Conservation (phyloP, 2,329 filamentous ascomycete genomes). For the Penicillium sp. region DNA sequence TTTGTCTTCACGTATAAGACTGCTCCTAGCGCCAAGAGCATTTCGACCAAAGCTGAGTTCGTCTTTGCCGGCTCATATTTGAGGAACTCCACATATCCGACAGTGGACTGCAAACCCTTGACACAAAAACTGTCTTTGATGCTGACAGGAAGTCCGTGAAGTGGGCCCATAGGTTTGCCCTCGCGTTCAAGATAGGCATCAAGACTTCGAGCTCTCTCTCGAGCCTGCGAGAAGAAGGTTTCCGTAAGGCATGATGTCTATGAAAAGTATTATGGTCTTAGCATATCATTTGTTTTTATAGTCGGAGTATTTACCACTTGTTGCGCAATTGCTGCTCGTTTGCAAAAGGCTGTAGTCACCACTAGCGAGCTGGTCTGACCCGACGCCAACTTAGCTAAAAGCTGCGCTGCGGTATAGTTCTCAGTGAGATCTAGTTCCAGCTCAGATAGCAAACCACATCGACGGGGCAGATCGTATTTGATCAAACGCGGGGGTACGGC, state of each 20-base stretch:
- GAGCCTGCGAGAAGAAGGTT: conserved; percentile 40
- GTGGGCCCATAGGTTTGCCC: conserved; percentile 37
- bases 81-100: conserved; percentile 32
- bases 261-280: background rate
- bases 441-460: conserved; percentile 50
- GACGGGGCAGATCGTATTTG: conserved; percentile 22
- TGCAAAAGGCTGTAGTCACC: conserved; percentile 43
- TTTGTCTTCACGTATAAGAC: conserved; percentile 41
- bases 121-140: conserved; percentile 39
- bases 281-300: background rate
- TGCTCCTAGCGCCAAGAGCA: conserved; percentile 32
- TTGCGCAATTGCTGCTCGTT: conserved; percentile 44
- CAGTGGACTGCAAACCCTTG: conserved; percentile 24
- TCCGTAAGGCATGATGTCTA: conserved; percentile 43
- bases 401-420: conserved; percentile 24
- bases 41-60: conserved; percentile 29
- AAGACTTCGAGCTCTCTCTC: conserved; percentile 41
- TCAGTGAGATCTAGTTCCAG: conserved; percentile 55
- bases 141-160: conserved; percentile 46
- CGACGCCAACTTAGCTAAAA: conserved; percentile 23
- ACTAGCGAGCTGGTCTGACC: conserved; percentile 25
- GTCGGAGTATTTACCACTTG: conserved; percentile 28
- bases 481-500: conserved; percentile 21
- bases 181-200: conserved; percentile 38
- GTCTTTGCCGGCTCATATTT: conserved; percentile 16